Evolutionary conservation across 441 rosid genomes (phyloP), one percentile per base, ranked within the genome.

Genomic region (Erodium moschatum): DNA sequence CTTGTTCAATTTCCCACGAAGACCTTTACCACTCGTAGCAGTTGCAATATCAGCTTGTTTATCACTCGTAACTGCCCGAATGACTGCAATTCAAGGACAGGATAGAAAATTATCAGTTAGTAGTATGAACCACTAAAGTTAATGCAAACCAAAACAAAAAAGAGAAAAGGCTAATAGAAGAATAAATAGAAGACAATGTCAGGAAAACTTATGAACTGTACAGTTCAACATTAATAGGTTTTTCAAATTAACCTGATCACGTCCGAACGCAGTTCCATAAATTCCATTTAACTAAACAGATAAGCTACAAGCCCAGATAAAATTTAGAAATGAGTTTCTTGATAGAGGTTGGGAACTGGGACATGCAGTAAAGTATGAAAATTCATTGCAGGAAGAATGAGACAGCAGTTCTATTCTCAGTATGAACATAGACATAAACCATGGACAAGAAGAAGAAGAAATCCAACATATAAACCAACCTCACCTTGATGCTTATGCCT

Each of bases 1-100:
- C 67, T 90, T 93, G 33, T 90, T 87, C 71, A 90, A 71, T 65
- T 80, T 88, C 60, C 98, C 98, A 44, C 88, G 89, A 27, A 81
- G 73, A 21, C 95, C 96, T 24, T 73, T 75, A 40, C 78, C 76
- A 48, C 80, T 80, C 9, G 78, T 58, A 71, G 74, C 77, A 69
- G 72, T 44, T 65, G 80, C 24, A 29, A 52, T 6, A 40, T 66
- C 84, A 19, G 72, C 69, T 21, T 75, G 80, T 69, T 42, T 78
- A 58, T 84, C 83, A 50, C 76, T 70, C 62, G 80, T 67, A 77
- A 80, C 85, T 64, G 93, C 91, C 80, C 68, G 85, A 74, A 88
- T 83, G 35, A 74, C 97, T 88, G 80, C 44, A 72, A 69, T 69
- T 50, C 40, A 75, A 56, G 64, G 56, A 20, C 38, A 66, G 1